Base-by-base conservation (phyloP, 2,329 filamentous ascomycete species). In the Fusarium verticillioides region DNA sequence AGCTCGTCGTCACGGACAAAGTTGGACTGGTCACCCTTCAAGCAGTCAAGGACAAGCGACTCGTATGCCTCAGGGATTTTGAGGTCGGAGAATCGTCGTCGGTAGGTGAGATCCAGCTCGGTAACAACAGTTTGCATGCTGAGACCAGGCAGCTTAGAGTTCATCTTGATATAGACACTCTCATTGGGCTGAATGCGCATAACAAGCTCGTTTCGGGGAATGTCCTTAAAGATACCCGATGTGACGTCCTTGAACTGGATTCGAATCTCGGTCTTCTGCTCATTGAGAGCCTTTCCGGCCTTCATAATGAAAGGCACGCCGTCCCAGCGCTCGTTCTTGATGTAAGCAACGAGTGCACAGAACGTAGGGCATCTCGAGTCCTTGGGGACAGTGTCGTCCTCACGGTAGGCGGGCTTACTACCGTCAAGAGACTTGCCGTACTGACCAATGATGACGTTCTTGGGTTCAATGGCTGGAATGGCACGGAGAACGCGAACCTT, bases 81-180 rank as follows among this genome's bases (percentile, higher is more conserved):
- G 66, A 99, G 90, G 84, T 99, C 96, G 23, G 96, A 98, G 91
- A 99, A 99, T 77, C 97, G 93, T 84, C 96, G 92, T 82, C 97
- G 92, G 88, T 99, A 99, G 74, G 97, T 99, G 77, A 99, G 90
- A 81, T 99, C 96, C 69, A 99, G 93, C 87, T 99, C 96, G 69
- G 96, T 99, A 78, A 98, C 94, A 43, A 98, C 96, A 18, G 96
- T 99, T 88, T 99, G 96, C 95, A 98, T 99, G 87, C 95, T 98
- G 79, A 99, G 88, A 79, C 96, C 96, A 26, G 96, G 97, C 67
- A 99, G 89, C 89, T 99, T 99, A 36, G 96, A 98, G 92, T 99
- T 99, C 96, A 99, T 99, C 91, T 99, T 99, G 85, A 98, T 97
- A 87, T 99, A 99, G 77, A 99, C 95, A 82, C 94, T 97, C 89